Evolutionary conservation across 2,329 filamentous ascomycete species (phyloP), one percentile per base, ranked within the genome.

Genomic region (Torrubiella hemipterigena): DNA sequence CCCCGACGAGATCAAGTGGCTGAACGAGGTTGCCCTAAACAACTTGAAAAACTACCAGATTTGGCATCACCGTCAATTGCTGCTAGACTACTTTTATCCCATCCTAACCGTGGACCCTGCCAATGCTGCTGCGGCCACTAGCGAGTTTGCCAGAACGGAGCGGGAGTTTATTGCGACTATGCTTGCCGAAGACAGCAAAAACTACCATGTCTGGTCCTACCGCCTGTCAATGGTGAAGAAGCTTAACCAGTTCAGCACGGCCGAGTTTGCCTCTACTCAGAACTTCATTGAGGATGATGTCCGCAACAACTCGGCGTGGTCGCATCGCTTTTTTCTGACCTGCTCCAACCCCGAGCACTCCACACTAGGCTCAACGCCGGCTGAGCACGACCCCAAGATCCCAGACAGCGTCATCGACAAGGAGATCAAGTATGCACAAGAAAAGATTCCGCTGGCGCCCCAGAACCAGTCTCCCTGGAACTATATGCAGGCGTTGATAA

Each of bases 1-100:
- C 27, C 57, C 64, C 3, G 68, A 78, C 36, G 91, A 98, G 55
- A 66, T 95, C 28, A 61, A 64, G 26, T 98, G 89, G 86, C 67
- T 98, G 31, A 93, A 95, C 56, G 64, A 74, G 9, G 76, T 91
- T 17, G 83, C 89, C 9, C 64, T 93, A 31, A 67, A 73, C 35
- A 80, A 94, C 52, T 76, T 93, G 48, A 98, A 98, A 58, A 98
- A 96, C 61, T 98, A 98, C 61, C 91, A 98, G 59, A 98, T 98
- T 55, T 98, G 91, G 83, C 75, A 80, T 52, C 75, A 79, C 46
- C 68, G 75, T 17, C 73, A 79, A 52, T 60, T 77, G n/a, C 61
- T 81, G 19, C 61, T 79, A 31, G 71, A 80, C 42, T 53, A 67
- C 40, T 61, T 73, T 45, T 65, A 65, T 46, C 56, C 65, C 42